A percentile compares a stretch with the other conserved stretches of the same genome.
These are phyloP conservation scores for Cyberlindnera xishuangbannaensis DNA, from an alignment of 805 yeast genomes.

Conservation along the genomic window DNA sequence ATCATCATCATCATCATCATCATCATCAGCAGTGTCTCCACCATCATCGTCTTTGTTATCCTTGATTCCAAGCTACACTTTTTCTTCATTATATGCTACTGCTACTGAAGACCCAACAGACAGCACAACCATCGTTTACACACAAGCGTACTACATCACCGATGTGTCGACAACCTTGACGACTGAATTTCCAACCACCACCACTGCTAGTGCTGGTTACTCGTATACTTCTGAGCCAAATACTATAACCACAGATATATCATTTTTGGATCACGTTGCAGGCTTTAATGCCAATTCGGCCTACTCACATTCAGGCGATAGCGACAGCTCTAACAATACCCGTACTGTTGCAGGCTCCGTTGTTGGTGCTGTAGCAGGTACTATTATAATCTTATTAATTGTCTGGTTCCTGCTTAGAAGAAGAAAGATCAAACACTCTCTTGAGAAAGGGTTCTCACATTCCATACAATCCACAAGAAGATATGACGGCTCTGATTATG, in stretches of 20 bases:
- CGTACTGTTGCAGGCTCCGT: constrained; percentile 24
- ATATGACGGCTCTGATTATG: constrained; percentile 9
- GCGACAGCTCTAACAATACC: not conserved
- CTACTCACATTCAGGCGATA: not conserved
- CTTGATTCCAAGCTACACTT: not conserved
- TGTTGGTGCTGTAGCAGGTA: constrained; percentile 23
- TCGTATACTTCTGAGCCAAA: constrained; percentile 2
- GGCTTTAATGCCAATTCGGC: constrained; percentile 2
- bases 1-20: constrained; percentile 1
- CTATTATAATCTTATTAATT: constrained; percentile 9
- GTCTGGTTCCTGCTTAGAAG: constrained; percentile 15
- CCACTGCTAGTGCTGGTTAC: constrained; percentile 4
- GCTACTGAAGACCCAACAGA: constrained; percentile 4
- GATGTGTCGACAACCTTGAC: constrained; percentile 16
- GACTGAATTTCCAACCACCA: constrained; percentile 17
- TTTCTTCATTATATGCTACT: too few species aligned
- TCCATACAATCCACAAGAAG: constrained; percentile 23
- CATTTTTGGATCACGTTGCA: constrained; percentile 13
- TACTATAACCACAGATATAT: constrained; percentile 18
- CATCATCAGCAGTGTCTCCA: constrained; percentile 2
- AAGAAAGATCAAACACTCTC: constrained; percentile 3
- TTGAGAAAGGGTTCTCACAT: constrained; percentile 23
- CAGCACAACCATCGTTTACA: constrained; percentile 17
- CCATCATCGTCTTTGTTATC: constrained; percentile 4
- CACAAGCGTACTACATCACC: constrained; percentile 18